Base-by-base conservation (phyloP, 116 monocot genomes). In the Phalaenopsis hybrid region DNA sequence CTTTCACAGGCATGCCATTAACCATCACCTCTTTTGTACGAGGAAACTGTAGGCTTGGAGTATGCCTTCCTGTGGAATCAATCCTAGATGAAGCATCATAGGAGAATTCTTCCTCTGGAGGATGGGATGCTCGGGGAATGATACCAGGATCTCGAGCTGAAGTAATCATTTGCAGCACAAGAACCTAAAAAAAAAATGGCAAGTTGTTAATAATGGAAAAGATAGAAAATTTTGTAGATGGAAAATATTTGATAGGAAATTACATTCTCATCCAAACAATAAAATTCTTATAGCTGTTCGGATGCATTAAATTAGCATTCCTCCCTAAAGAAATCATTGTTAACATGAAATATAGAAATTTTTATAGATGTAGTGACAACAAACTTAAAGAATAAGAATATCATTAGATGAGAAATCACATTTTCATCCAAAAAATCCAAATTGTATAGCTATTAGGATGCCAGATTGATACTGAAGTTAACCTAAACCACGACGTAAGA, bases 61-160 rank as follows among this genome's bases (percentile, higher is more conserved):
- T 89, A 57, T 82, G 90, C 67, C 92, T 88, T 44, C 84, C 86
- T 69, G 81, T 86, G 73, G 55, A 34, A 44, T 86, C 88, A 75
- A 59, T 78, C 57, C 79, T 76, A 61, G 48, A 61, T 33, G 89
- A 63, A 57, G 78, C 75, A 70, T 85, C 92, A 91, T 89, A 89
- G 57, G 85, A 87, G 31, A 90, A 85, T 52, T 92, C 94, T 76
- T 95, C 92, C 81, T 88, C 88, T 9, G 93, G 95, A 80, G 92
- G 93, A 88, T 91, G 95, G 37, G 85, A 88, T 80, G 89, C 84
- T 81, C 91, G 93, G 33, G 92, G 92, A 34, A 91, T 79, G 57
- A 95, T 89, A 49, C 95, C 95, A 48, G 95, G 95, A 88, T 95
- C 95, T 70, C 85, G 88, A 73, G 95, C 83, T 83, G 95, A 92